phyloP scores from a whole-genome alignment of 192 early-diverging fungal genomes.

The Ambispora gerdemannii region DNA sequence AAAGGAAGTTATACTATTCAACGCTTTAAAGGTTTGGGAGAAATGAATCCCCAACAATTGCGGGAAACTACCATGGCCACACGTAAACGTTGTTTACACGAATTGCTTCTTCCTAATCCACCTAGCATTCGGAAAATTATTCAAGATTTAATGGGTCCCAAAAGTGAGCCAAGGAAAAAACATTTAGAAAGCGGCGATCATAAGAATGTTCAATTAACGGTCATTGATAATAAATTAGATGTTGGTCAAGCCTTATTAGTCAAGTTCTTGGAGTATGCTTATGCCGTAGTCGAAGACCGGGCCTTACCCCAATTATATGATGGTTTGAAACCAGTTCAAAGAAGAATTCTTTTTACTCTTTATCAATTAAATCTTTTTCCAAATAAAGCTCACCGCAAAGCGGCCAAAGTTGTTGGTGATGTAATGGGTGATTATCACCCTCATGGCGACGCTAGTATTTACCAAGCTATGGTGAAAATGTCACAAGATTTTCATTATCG shows the following conservation, averaged over 20 bases:
- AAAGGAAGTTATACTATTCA: neutral
- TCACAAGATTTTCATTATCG: conserved; percentile 9
- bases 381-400: neutral
- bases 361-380: neutral
- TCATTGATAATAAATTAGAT: too few species aligned
- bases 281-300: too few species aligned
- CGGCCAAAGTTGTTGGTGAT: neutral
- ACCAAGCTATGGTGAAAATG: conserved; percentile 17
- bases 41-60: conserved; percentile 11
- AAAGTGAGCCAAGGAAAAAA: neutral
- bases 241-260: too few species aligned
- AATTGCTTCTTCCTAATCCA: neutral
- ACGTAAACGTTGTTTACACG: neutral
- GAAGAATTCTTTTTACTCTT: too few species aligned
- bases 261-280: too few species aligned
- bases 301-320: too few species aligned
- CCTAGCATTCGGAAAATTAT: neutral
- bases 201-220: too few species aligned
- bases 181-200: neutral
- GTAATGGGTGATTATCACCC: conserved; percentile 8
- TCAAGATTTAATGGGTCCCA: conserved; percentile 7
- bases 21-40: conserved; percentile 22
- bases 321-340: too few species aligned
- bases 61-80: conserved; percentile 15
- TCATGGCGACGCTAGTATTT: conserved; percentile 2